Percentiles rank a stretch among this genome's conserved stretches.
Evolutionary conservation across 2,329 filamentous ascomycete species (phyloP).

Genomic region (Penicillium italicum): DNA sequence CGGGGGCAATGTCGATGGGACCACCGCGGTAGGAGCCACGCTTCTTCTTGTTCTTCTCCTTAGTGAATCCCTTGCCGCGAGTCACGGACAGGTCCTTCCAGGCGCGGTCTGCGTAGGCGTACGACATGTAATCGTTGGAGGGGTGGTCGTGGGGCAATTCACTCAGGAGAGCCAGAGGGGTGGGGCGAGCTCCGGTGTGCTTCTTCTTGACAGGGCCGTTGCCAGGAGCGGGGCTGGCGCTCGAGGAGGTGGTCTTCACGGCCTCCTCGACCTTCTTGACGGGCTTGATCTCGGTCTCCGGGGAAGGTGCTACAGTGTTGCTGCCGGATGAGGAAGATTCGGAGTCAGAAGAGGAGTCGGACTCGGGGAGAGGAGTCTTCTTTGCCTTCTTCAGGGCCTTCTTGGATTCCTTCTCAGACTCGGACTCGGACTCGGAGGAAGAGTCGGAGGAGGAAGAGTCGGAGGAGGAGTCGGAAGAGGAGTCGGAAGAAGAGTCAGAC

Average conservation of each 20-base stretch:
- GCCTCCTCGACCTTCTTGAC: conserved; percentile 16
- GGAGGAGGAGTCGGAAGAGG: conserved; percentile 14
- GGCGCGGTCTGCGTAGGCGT: conserved; percentile 85
- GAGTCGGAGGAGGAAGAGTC: conserved; percentile 14
- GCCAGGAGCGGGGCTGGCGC: conserved; percentile 46
- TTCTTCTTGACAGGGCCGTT: conserved; percentile 35
- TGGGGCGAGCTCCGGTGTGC: conserved; percentile 53
- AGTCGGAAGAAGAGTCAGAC: conserved; percentile 14
- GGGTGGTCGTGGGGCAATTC: conserved; percentile 64
- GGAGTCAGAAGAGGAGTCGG: conserved; percentile 29
- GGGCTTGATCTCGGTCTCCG: conserved; percentile 23
- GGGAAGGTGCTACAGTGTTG: conserved; percentile 31
- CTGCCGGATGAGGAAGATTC: conserved; percentile 29
- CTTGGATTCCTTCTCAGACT: conserved; percentile 28
- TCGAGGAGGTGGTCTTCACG: conserved; percentile 46
- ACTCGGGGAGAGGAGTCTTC: conserved; percentile 38
- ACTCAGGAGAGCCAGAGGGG: conserved; percentile 76
- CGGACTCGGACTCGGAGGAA: conserved; percentile 17
- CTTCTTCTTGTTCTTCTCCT: conserved; percentile 99
- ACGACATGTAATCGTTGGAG: conserved; percentile 76
- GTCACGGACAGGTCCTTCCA: conserved; percentile 86
- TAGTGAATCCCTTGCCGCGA: conserved; percentile 94
- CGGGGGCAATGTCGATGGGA: conserved; percentile 73
- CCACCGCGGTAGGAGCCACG: conserved; percentile 87
- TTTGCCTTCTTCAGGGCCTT: conserved; percentile 32